phyloP scores from a whole-genome alignment of 148 eudicot species.

The Pharnaceum exiguum region DNA sequence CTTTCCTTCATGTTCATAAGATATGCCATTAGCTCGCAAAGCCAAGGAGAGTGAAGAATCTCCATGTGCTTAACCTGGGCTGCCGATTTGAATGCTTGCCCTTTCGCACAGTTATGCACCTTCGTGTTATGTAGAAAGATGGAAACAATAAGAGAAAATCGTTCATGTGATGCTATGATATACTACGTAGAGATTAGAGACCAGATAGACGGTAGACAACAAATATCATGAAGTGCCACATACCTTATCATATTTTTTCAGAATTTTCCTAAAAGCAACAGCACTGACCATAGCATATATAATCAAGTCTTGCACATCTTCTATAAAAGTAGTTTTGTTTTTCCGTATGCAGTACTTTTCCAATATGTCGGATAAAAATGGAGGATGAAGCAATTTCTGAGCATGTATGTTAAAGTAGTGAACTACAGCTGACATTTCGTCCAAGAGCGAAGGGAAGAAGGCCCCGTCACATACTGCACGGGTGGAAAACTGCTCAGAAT shows the following conservation, averaged over 20 bases:
- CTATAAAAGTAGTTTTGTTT: slow-evolving; percentile 1
- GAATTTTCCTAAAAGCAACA: slow-evolving; percentile 20
- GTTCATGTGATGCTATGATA: not conserved
- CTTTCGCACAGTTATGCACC: slow-evolving; percentile 72
- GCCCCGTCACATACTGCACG: slow-evolving; percentile 14
- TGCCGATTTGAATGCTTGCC: slow-evolving; percentile 69
- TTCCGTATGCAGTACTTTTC: not conserved
- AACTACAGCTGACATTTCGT: slow-evolving; percentile 17
- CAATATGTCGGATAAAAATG: not conserved
- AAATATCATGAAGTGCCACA: not conserved
- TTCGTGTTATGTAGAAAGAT: slow-evolving; percentile 10
- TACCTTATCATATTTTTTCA: slow-evolving; percentile 27
- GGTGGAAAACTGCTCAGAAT: too few species aligned
- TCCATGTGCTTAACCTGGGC: slow-evolving; percentile 62
- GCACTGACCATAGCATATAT: slow-evolving; percentile 20
- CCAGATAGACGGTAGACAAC: not conserved
- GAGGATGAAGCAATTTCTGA: slow-evolving; percentile 13
- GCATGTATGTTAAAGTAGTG: slow-evolving; percentile 8
- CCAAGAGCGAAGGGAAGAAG: slow-evolving; percentile 13
- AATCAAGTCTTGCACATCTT: slow-evolving; percentile 9
- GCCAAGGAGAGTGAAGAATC: slow-evolving; percentile 86
- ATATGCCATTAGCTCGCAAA: slow-evolving; percentile 77
- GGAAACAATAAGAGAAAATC: not conserved
- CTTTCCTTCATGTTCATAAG: slow-evolving; percentile 54
- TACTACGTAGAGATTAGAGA: not conserved